These are phyloP conservation scores for Penicillium italicum DNA, from an alignment of 2,329 filamentous ascomycete genomes.

Conservation along the genomic window DNA sequence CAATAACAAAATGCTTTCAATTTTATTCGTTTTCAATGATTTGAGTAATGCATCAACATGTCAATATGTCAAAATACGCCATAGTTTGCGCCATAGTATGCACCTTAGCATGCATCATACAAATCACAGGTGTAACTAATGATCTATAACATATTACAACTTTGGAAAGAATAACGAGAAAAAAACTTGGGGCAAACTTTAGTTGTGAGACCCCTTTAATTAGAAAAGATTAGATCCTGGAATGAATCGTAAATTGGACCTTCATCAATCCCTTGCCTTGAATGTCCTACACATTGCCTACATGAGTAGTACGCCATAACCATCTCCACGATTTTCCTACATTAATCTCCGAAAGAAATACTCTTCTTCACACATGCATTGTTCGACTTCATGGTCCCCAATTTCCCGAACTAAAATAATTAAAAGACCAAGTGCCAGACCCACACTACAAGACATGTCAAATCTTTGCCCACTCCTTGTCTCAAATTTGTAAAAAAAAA, in stretches of 20 bases:
- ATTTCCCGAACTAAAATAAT: not conserved
- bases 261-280: not conserved
- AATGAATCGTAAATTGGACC: not conserved
- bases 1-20: not conserved
- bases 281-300: not conserved
- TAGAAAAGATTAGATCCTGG: not conserved
- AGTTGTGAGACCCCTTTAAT: not conserved
- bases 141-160: not conserved
- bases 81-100: no score
- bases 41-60: not conserved
- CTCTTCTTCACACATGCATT: not conserved
- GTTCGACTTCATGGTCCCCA: not conserved
- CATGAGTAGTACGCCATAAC: not conserved
- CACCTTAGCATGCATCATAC: not conserved
- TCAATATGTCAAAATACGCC: no score
- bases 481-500: not conserved
- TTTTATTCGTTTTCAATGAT: not conserved
- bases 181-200: not conserved
- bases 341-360: slow-evolving; percentile 9
- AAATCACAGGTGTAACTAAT: not conserved
- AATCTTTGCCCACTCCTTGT: not conserved
- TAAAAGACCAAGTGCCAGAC: not conserved
- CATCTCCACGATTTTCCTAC: not conserved
- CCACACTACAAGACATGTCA: slow-evolving; percentile 1
- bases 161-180: not conserved